Percentiles rank a stretch among this genome's conserved stretches.
Evolutionary conservation across 139 green algal species (phyloP).

Genomic region (Chlorella sp.): DNA sequence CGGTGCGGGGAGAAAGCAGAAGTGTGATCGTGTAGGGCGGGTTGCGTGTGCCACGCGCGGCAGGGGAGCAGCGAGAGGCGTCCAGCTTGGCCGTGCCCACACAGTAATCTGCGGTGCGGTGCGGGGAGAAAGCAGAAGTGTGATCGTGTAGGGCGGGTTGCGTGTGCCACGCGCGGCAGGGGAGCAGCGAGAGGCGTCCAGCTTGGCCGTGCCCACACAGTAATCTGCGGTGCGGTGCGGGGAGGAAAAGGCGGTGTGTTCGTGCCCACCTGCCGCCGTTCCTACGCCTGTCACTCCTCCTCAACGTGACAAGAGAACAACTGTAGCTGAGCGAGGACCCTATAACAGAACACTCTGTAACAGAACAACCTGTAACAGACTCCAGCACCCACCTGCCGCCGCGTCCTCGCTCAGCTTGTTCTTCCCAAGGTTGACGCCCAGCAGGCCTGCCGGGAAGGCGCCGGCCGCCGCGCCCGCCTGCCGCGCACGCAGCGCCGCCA

Average conservation of each 20-base stretch:
- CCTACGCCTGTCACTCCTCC: neutral
- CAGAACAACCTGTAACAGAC: neutral
- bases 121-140: neutral
- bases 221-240: neutral
- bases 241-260: no score
- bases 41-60: no score
- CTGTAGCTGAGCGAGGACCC: no score
- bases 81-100: no score
- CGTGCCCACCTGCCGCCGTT: neutral
- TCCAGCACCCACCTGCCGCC: neutral
- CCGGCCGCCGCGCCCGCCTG: neutral
- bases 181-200: no score
- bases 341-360: no score
- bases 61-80: no score
- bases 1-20: no score
- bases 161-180: no score
- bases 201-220: neutral
- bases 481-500: slow-evolving; percentile 60
- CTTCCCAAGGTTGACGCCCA: slow-evolving; percentile 98
- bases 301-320: neutral
- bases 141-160: no score
- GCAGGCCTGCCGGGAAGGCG: slow-evolving; percentile 51
- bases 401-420: slow-evolving; percentile 94
- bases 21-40: no score
- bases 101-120: neutral